Evolutionary conservation across 495 filamentous ascomycete genomes (phyloP).

Genomic region (Daldinia loculata): DNA sequence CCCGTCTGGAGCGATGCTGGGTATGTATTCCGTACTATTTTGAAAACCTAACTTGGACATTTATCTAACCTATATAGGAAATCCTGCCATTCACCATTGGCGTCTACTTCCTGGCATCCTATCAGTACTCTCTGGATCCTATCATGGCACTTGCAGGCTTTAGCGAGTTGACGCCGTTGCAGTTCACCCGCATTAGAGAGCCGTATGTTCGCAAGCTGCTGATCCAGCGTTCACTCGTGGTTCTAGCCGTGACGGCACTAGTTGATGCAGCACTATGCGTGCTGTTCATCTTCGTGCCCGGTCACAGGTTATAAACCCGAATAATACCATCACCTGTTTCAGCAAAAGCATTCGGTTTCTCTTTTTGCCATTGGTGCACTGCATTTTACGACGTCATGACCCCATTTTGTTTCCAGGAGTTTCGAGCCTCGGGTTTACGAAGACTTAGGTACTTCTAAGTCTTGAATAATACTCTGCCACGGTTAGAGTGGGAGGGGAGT

Average conservation of each 20-base stretch:
- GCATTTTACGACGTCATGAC: constrained; percentile 43
- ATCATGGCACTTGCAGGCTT: constrained; percentile 85
- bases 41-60: not conserved
- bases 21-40: constrained; percentile 59
- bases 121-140: constrained; percentile 95
- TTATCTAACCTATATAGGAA: constrained; percentile 60
- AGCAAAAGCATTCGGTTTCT: not conserved
- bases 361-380: constrained; percentile 29
- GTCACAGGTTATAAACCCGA: constrained; percentile 73
- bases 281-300: constrained; percentile 92
- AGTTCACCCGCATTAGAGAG: constrained; percentile 84
- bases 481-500: constrained; percentile 24
- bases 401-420: constrained; percentile 35
- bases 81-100: constrained; percentile 94
- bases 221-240: constrained; percentile 79
- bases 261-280: constrained; percentile 79
- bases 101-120: constrained; percentile 84
- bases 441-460: constrained; percentile 17
- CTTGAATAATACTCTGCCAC: constrained; percentile 35
- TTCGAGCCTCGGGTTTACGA: constrained; percentile 21
- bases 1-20: constrained; percentile 78
- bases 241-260: constrained; percentile 73
- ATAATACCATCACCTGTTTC: constrained; percentile 1
- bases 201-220: constrained; percentile 87
- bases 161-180: constrained; percentile 95